A percentile compares a stretch with the other conserved stretches of the same genome.
Evolutionary conservation across 2,329 filamentous ascomycete species (phyloP).

Genomic region (Trichoderma cornu-damae): DNA sequence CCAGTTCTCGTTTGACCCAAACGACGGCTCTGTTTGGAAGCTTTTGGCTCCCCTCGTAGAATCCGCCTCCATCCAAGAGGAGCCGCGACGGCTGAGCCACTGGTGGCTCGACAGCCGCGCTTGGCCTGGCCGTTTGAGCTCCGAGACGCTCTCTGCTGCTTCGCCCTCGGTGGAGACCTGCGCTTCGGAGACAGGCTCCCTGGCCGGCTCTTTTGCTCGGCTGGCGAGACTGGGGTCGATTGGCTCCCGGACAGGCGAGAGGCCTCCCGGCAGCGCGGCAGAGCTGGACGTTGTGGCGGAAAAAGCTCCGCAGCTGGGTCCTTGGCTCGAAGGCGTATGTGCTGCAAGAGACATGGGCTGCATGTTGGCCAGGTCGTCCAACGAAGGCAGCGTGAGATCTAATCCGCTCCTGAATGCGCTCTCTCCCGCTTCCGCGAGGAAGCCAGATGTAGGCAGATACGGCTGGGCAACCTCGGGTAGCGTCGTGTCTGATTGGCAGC

Average conservation of each 20-base stretch:
- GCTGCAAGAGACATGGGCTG: constrained; percentile 18
- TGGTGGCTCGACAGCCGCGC: constrained; percentile 24
- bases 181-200: constrained; percentile 20
- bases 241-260: constrained; percentile 18
- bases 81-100: constrained; percentile 15
- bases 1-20: constrained; percentile 38
- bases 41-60: constrained; percentile 24
- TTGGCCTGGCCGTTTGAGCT: constrained; percentile 26
- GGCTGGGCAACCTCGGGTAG: constrained; percentile 31
- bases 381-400: constrained; percentile 28
- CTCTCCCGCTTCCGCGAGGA: constrained; percentile 26
- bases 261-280: constrained; percentile 28
- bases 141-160: constrained; percentile 24
- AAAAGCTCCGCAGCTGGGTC: constrained; percentile 24
- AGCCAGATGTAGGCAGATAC: constrained; percentile 29
- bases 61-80: constrained; percentile 26
- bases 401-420: constrained; percentile 28
- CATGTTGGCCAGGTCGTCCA: constrained; percentile 27
- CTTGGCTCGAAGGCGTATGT: constrained; percentile 19
- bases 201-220: constrained; percentile 13
- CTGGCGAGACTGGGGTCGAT: constrained; percentile 15
- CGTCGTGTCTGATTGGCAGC: constrained; percentile 27
- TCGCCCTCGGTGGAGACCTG: constrained; percentile 25
- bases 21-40: constrained; percentile 30
- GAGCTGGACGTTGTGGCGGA: constrained; percentile 34